phyloP scores from a whole-genome alignment of 345 rosid genomes.

The Cochlearia excelsa region DNA sequence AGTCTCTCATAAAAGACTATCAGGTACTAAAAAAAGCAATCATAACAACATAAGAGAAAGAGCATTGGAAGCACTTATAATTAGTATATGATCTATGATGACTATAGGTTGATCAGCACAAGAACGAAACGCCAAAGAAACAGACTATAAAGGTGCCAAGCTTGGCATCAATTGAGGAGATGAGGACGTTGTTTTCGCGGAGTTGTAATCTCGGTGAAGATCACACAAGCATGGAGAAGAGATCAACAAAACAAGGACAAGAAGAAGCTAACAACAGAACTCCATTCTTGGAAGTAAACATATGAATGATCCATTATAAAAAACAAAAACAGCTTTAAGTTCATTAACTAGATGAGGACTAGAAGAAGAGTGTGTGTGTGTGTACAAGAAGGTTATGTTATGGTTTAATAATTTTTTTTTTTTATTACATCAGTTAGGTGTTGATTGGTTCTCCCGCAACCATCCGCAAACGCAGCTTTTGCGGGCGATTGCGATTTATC shows the following conservation, averaged over 20 bases:
- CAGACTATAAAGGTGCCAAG: conserved; percentile 59
- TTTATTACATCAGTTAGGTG: too few species aligned
- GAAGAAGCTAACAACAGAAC: conserved; percentile 56
- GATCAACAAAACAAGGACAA: conserved; percentile 36
- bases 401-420: too few species aligned
- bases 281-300: conserved; percentile 66
- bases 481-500: too few species aligned
- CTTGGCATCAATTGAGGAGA: conserved; percentile 62
- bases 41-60: conserved; percentile 6
- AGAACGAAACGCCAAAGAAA: conserved; percentile 50
- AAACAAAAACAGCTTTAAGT: too few species aligned
- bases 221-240: conserved; percentile 26
- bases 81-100: conserved; percentile 4
- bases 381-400: too few species aligned
- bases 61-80: neutral
- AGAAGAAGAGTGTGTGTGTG: too few species aligned
- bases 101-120: conserved; percentile 57
- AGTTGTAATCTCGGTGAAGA: conserved; percentile 27
- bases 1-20: conserved; percentile 67
- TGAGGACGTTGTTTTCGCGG: conserved; percentile 41
- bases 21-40: conserved; percentile 44
- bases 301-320: conserved; percentile 6
- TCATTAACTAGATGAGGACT: too few species aligned
- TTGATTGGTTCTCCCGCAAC: too few species aligned
- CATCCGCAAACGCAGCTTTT: too few species aligned